Evolutionary conservation across 2,329 filamentous ascomycete species (phyloP).

Genomic region (Podosphaera aphanis): DNA sequence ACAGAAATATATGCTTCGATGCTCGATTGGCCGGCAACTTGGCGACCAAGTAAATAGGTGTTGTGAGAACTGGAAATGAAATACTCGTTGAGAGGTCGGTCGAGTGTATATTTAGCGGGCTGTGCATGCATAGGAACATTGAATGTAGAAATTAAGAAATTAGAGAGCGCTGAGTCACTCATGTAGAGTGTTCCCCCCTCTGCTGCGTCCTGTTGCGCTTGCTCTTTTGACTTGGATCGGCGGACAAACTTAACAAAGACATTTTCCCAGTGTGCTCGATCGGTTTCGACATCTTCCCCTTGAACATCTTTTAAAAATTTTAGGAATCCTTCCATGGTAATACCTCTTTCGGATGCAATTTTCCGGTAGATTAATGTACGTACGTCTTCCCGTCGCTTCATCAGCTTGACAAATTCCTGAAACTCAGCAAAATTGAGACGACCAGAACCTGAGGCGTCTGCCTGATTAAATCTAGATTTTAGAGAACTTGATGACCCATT

Average conservation of each 20-base stretch:
- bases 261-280: conserved; percentile 42
- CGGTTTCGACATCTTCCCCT: conserved; percentile 47
- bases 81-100: conserved; percentile 83
- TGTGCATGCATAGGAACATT: conserved; percentile 44
- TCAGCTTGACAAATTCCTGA: conserved; percentile 53
- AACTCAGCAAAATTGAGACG: conserved; percentile 62
- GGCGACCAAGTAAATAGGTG: conserved; percentile 79
- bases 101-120: conserved; percentile 38
- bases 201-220: conserved; percentile 20
- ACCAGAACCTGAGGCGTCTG: conserved; percentile 39
- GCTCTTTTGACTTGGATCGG: conserved; percentile 26
- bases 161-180: conserved; percentile 55
- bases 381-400: conserved; percentile 71
- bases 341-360: conserved; percentile 34
- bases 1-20: conserved; percentile 87
- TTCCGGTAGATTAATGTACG: conserved; percentile 41
- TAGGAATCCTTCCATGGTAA: conserved; percentile 53
- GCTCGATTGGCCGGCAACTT: conserved; percentile 74
- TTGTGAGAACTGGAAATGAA: conserved; percentile 98
- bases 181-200: conserved; percentile 33
- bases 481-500: conserved; percentile 61
- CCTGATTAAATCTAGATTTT: conserved; percentile 47
- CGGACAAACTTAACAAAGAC: conserved; percentile 49
- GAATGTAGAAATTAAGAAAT: conserved; percentile 49
- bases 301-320: conserved; percentile 52